A percentile compares a stretch with the other conserved stretches of the same genome.
Evolutionary conservation across 805 yeast genomes (phyloP).

Genomic region (Candida boidinii): DNA sequence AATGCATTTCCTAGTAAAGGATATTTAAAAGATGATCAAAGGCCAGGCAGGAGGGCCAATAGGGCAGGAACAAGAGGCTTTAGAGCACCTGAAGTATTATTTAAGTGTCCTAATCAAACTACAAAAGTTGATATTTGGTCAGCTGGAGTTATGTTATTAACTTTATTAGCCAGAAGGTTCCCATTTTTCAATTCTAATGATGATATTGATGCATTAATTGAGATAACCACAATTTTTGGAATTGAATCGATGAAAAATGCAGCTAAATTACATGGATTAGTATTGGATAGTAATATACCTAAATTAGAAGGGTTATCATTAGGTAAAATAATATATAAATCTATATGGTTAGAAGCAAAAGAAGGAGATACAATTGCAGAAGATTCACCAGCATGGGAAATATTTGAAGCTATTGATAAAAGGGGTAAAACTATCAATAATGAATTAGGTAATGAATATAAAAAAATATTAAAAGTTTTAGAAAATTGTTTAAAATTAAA

Average conservation of each 20-base stretch:
- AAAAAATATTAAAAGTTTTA: conserved; percentile 45
- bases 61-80: conserved; percentile 96
- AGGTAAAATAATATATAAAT: conserved; percentile 32
- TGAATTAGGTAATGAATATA: conserved; percentile 28
- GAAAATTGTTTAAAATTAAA: conserved; percentile 51
- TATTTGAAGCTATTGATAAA: conserved; percentile 40
- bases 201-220: conserved; percentile 86
- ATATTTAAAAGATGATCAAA: conserved; percentile 76
- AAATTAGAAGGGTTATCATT: conserved; percentile 36
- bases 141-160: conserved; percentile 79
- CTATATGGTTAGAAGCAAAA: conserved; percentile 34
- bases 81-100: conserved; percentile 86
- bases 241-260: conserved; percentile 59
- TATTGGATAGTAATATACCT: conserved; percentile 59
- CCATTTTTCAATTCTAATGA: conserved; percentile 93
- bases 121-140: conserved; percentile 87
- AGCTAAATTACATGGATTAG: conserved; percentile 83
- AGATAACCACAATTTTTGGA: conserved; percentile 78
- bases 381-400: conserved; percentile 66
- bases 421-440: conserved; percentile 28
- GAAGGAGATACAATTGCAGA: conserved; percentile 55
- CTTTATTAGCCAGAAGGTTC: conserved; percentile 70
- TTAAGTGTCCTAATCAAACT: conserved; percentile 78
- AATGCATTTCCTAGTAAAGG: conserved; percentile 43
- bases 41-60: conserved; percentile 89